Percentiles rank a stretch among this genome's conserved stretches.
Evolutionary conservation across 106 monocot genomes (phyloP).

Genomic region (Triglochin maritima): DNA sequence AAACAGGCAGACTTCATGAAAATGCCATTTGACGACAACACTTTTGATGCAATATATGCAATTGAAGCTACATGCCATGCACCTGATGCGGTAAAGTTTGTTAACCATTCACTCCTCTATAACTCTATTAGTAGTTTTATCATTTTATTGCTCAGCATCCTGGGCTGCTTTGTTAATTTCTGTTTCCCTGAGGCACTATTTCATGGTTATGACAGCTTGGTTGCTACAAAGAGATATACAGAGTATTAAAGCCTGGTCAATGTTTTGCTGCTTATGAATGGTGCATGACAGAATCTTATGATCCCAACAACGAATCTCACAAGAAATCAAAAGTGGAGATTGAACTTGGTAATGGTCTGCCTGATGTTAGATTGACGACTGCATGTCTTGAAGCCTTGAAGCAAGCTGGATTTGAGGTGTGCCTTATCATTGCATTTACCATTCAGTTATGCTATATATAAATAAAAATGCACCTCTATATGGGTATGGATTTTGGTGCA

Average conservation of each 20-base stretch:
- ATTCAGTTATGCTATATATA: background rate
- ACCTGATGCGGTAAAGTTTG: slow-evolving; percentile 62
- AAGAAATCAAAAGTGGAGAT: slow-evolving; percentile 77
- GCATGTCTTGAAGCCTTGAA: slow-evolving; percentile 82
- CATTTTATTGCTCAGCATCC: slow-evolving; percentile 2
- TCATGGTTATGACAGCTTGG: slow-evolving; percentile 38
- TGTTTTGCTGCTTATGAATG: slow-evolving; percentile 97
- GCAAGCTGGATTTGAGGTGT: slow-evolving; percentile 89
- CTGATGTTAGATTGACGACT: slow-evolving; percentile 61
- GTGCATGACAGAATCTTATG: slow-evolving; percentile 85
- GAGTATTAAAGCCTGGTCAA: slow-evolving; percentile 90
- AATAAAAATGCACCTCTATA: background rate
- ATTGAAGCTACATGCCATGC: slow-evolving; percentile 99
- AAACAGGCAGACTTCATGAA: slow-evolving; percentile 98
- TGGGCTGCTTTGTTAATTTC: background rate
- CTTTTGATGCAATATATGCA: slow-evolving; percentile 90
- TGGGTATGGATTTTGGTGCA: background rate
- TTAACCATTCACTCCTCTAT: slow-evolving; percentile 2
- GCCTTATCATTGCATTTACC: background rate
- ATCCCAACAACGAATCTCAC: slow-evolving; percentile 63
- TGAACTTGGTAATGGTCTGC: slow-evolving; percentile 93
- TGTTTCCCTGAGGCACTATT: background rate
- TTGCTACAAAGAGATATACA: slow-evolving; percentile 85
- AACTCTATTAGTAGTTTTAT: background rate
- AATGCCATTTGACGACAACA: slow-evolving; percentile 69